Evolutionary conservation across 2,329 filamentous ascomycete species (phyloP), one percentile per base, ranked within the genome.

Genomic region (Exophiala viscosa): DNA sequence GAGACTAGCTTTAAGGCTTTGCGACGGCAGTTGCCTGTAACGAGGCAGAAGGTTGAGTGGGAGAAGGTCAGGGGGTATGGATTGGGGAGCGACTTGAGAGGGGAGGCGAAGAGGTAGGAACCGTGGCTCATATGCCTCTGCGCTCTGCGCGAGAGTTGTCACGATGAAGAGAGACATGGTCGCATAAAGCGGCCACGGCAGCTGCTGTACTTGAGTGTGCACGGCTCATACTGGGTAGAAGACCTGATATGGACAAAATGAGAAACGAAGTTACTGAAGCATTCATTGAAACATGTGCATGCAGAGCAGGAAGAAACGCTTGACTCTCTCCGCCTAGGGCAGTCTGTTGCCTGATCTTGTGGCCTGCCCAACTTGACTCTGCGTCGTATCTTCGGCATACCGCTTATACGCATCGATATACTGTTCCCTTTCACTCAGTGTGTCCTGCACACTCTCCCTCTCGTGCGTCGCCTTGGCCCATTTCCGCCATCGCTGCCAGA

Each of bases 31-130:
- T 76, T 99, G 68, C 93, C 93, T 0, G 90, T 99, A 55, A 99
- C 93, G 57, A 85, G 93, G 67, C 93, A 99, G 77, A 96, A 96
- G 81, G 92, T 99, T 63, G 93, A 99, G 74, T 99, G 93, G 93
- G 92, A 99, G 72, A 96, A 96, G 78, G 89, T 99, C 61, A 87
- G 89, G 41, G 90, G 90, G 62, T 99, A 99, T 75, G 80, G 90
- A 55, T 76, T 95, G 62, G 87, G 88, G 20, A 41, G 56, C 9
- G 56, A 59, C 47, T 40, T 59, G 43, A 55, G 53, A 15, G 56
- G 56, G 7, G 56, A 59, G 23, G 56, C 44, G 10, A 59, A 59
- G 50, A 40, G 56, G 18, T 58, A 45, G 38, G 6, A 9, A 11
- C 17, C 20, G 15, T 10, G 17, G 11, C 20, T 23, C 20, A 23